Evolutionary conservation across 768 basidiomycete species (phyloP).

Genomic region (Hypsizygus marmoreus): DNA sequence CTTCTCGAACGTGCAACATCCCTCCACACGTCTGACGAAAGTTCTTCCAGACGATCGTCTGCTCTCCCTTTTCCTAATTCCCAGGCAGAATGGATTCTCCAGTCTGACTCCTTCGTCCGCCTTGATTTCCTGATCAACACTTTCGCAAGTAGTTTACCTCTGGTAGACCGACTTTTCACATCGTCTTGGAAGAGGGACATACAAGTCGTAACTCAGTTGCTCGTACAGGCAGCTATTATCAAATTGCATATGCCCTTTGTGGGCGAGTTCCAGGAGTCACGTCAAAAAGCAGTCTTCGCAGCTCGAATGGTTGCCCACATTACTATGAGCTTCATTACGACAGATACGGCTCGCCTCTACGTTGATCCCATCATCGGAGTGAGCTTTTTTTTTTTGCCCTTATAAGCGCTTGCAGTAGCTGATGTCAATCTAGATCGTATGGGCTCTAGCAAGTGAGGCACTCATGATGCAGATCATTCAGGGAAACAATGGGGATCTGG

Average conservation of each 20-base stretch:
- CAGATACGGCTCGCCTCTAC: neutral
- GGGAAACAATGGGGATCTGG: too few species aligned
- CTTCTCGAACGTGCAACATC: conserved; percentile 3
- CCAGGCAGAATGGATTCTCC: neutral
- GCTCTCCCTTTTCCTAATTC: neutral
- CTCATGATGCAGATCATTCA: too few species aligned
- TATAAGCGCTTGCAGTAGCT: too few species aligned
- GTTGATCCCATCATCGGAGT: conserved; percentile 9
- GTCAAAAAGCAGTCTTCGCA: neutral
- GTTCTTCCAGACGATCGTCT: neutral
- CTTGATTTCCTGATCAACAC: conserved; percentile 8
- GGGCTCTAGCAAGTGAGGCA: too few species aligned
- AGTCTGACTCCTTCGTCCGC: conserved; percentile 2
- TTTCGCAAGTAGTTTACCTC: neutral
- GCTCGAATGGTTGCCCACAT: conserved; percentile 6
- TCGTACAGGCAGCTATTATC: conserved; percentile 1
- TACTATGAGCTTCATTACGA: neutral
- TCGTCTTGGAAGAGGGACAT: neutral
- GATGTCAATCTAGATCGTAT: too few species aligned
- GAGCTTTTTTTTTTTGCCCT: too few species aligned
- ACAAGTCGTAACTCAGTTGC: neutral
- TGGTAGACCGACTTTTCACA: neutral
- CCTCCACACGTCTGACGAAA: conserved; percentile 3
- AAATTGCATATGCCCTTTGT: conserved; percentile 3
- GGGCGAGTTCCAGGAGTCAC: neutral